A percentile compares a stretch with the other conserved stretches of the same genome.
Conservation (phyloP, 2,329 filamentous ascomycete species). For the Pyricularia sp. region DNA sequence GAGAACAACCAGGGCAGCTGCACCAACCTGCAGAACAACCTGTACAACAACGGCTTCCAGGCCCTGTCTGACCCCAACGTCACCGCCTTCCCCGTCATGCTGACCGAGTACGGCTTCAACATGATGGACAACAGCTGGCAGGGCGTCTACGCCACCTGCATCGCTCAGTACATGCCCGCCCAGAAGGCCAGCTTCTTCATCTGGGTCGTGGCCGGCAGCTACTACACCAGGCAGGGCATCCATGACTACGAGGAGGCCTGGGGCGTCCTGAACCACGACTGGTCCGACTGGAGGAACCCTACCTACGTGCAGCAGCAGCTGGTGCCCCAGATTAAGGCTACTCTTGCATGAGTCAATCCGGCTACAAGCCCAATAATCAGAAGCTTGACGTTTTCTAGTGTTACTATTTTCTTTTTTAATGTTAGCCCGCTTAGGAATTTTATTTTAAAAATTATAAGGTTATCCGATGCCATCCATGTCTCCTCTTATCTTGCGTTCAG, state of each 20-base stretch:
- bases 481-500: no score
- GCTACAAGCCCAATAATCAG: no score
- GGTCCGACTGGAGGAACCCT: slow-evolving; percentile 15
- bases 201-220: slow-evolving; percentile 8
- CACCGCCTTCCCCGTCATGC: slow-evolving; percentile 22
- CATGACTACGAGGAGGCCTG: slow-evolving; percentile 7
- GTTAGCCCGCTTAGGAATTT: no score
- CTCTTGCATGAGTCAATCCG: slow-evolving; percentile 10
- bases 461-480: no score
- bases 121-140: slow-evolving; percentile 20
- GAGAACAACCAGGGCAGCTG: slow-evolving; percentile 22
- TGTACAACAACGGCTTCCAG: slow-evolving; percentile 40
- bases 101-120: slow-evolving; percentile 23
- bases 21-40: not conserved
- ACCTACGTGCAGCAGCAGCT: slow-evolving; percentile 31
- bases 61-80: slow-evolving; percentile 29
- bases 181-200: slow-evolving; percentile 14
- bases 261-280: slow-evolving; percentile 8
- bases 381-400: no score
- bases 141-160: slow-evolving; percentile 25
- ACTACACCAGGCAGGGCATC: slow-evolving; percentile 6
- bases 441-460: no score
- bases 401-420: no score
- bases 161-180: slow-evolving; percentile 30
- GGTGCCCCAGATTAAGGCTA: slow-evolving; percentile 27